Conservation (phyloP, 257 asterid genomes). For the Verbascum thapsus region DNA sequence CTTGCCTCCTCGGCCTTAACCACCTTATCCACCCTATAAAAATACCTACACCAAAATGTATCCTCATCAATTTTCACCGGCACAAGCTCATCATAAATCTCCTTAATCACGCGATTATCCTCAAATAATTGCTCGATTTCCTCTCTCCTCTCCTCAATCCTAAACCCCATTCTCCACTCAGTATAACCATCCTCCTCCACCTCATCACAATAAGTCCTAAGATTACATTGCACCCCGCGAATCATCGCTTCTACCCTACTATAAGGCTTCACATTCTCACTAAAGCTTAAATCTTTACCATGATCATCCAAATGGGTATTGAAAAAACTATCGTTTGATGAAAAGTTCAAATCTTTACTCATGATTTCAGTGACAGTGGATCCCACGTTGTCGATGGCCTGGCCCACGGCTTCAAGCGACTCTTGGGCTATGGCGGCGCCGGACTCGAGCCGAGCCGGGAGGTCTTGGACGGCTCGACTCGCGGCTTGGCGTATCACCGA, state of each 20-base stretch:
- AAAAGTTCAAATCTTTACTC: slow-evolving; percentile 63
- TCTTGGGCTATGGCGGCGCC: slow-evolving; percentile 88
- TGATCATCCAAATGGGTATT: slow-evolving; percentile 33
- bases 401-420: slow-evolving; percentile 83
- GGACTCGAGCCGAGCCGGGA: slow-evolving; percentile 77
- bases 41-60: slow-evolving; percentile 83
- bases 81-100: slow-evolving; percentile 65
- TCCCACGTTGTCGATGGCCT: slow-evolving; percentile 73
- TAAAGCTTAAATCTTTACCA: slow-evolving; percentile 31
- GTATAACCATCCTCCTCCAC: slow-evolving; percentile 56
- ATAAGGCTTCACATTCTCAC: slow-evolving; percentile 53
- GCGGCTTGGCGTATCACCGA: slow-evolving; percentile 71
- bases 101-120: slow-evolving; percentile 55
- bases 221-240: slow-evolving; percentile 59
- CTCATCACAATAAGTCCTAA: slow-evolving; percentile 66
- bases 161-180: slow-evolving; percentile 75
- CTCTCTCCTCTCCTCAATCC: slow-evolving; percentile 49
- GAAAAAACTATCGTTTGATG: slow-evolving; percentile 38
- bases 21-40: slow-evolving; percentile 62
- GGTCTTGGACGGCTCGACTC: slow-evolving; percentile 67
- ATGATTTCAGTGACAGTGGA: slow-evolving; percentile 62
- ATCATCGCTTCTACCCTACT: slow-evolving; percentile 70
- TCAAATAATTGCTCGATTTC: slow-evolving; percentile 53
- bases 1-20: slow-evolving; percentile 72
- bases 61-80: slow-evolving; percentile 58